A percentile compares a stretch with the other conserved stretches of the same genome.
Evolutionary conservation across 139 green algal genomes (phyloP).

Genomic region (Tetradesmus lagerheimii): DNA sequence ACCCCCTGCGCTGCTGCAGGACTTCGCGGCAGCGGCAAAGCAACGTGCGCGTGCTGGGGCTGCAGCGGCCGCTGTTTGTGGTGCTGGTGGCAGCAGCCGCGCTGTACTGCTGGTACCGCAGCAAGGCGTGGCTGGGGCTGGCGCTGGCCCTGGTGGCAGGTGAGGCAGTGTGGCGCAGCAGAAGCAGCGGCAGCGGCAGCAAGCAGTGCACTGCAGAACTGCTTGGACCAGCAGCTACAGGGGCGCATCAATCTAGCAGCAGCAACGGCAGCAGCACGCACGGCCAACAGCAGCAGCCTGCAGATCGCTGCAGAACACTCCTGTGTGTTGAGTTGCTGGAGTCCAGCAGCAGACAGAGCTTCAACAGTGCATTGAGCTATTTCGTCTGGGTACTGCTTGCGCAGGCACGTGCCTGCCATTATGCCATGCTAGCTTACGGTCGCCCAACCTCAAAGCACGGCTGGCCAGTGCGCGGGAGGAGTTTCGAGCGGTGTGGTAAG

Average conservation of each 20-base stretch:
- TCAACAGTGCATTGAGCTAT: not conserved
- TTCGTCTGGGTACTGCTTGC: not conserved
- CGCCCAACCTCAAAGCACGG: conserved; percentile 64
- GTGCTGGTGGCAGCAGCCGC: not conserved
- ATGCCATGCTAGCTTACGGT: conserved; percentile 57
- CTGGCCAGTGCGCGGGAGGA: conserved; percentile 60
- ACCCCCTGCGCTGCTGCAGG: not conserved
- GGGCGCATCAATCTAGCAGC: too few species aligned
- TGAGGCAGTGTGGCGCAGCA: not conserved
- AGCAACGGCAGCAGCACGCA: not conserved
- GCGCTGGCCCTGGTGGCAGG: conserved; percentile 44
- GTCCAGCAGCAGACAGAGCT: not conserved
- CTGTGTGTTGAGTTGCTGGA: too few species aligned
- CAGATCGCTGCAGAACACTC: not conserved
- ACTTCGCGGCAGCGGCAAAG: conserved; percentile 4
- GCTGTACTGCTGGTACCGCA: conserved; percentile 28
- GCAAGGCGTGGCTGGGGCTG: conserved; percentile 36
- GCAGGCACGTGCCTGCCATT: conserved; percentile 41
- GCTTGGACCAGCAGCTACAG: not conserved
- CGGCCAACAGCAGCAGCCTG: not conserved
- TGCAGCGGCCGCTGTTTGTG: conserved; percentile 43
- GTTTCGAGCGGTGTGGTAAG: conserved; percentile 63
- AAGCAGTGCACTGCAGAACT: not conserved
- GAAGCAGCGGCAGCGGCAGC: too few species aligned
- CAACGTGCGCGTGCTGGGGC: conserved; percentile 1